Evolutionary conservation across 2,329 filamentous ascomycete genomes (phyloP), one percentile per base, ranked within the genome.

Genomic region (Colletotrichum orbiculare): DNA sequence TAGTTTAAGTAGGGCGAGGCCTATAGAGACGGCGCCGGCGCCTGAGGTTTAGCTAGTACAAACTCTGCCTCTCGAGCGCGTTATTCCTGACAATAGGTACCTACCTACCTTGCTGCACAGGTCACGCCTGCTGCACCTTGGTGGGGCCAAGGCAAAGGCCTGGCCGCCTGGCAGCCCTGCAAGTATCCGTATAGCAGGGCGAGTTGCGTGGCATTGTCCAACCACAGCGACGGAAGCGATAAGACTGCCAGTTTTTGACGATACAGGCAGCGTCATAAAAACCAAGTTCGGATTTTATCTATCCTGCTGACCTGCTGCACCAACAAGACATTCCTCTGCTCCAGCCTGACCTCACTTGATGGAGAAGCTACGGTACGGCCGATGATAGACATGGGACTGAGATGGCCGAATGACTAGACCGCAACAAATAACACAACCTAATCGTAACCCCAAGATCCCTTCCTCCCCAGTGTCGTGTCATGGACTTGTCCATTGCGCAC

Each of bases 161-260:
- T 62, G 52, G 58, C 58, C 52, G 62, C 62, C 62, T 45, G 50
- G 46, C 25, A 56, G 11, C 57, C 62, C 62, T 65, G 58, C 43
- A 62, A 12, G n/a, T 42, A n/a, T n/a, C n/a, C n/a, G n/a, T n/a
- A 41, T 42, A 41, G 57, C 57, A 61, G 46, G 33, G n/a, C 35
- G 25, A 12, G 59, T 48, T 37, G 33, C 17, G 11, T 35, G 33
- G 45, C 62, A 65, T 65, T 65, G 57, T 56, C 62, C 62, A 65
- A 65, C 62, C 62, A 65, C 41, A 56, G 41, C 34, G 35, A 50
- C 41, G 9, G 58, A 10, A 33, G 58, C 58, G 62, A 65, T 65
- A 65, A 65, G 61, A 59, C 52, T 38, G 52, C 58, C 58, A 56
- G 38, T 25, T 55, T 50, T 64, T 64, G 57, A 64, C 57, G 62